Conservation (phyloP, 257 asterid species). For the Buddleja alternifolia region DNA sequence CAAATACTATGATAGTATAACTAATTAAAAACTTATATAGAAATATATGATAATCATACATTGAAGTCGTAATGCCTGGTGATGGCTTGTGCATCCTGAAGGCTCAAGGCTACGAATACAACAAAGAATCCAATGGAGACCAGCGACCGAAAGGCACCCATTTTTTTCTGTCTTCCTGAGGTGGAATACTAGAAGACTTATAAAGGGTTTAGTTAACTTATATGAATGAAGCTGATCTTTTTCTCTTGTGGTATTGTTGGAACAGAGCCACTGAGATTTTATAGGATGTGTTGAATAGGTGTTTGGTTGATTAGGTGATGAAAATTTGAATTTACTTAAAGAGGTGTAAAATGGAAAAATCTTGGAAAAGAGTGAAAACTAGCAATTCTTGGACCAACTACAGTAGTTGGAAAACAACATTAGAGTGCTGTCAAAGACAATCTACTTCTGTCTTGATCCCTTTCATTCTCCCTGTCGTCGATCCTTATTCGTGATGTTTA, state of each 20-base stretch:
- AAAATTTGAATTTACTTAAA: background rate
- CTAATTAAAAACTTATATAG: background rate
- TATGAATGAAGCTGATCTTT: background rate
- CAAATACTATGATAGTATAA: background rate
- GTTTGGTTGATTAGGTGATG: constrained; percentile 34
- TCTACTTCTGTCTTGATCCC: constrained; percentile 17
- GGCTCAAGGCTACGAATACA: constrained; percentile 17
- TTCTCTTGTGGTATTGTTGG: constrained; percentile 20
- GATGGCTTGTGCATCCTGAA: constrained; percentile 26
- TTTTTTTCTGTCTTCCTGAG: too few relatives aligned
- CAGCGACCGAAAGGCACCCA: constrained; percentile 21
- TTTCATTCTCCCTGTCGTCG: background rate
- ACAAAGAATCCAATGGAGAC: constrained; percentile 1
- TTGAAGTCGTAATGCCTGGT: constrained; percentile 63
- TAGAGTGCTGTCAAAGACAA: constrained; percentile 45
- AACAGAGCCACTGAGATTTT: constrained; percentile 22
- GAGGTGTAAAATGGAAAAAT: background rate
- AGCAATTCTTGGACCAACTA: background rate
- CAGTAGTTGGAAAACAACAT: constrained; percentile 41
- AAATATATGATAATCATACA: constrained; percentile 19
- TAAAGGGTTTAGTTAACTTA: constrained; percentile 8
- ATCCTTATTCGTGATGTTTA: too few relatives aligned
- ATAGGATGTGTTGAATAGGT: constrained; percentile 34
- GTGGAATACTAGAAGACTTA: too few relatives aligned
- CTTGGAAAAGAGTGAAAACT: background rate